A percentile compares a stretch with the other conserved stretches of the same genome.
phyloP scores from a whole-genome alignment of 1,284 basidiomycete genomes.

The Rhodofomes roseus region DNA sequence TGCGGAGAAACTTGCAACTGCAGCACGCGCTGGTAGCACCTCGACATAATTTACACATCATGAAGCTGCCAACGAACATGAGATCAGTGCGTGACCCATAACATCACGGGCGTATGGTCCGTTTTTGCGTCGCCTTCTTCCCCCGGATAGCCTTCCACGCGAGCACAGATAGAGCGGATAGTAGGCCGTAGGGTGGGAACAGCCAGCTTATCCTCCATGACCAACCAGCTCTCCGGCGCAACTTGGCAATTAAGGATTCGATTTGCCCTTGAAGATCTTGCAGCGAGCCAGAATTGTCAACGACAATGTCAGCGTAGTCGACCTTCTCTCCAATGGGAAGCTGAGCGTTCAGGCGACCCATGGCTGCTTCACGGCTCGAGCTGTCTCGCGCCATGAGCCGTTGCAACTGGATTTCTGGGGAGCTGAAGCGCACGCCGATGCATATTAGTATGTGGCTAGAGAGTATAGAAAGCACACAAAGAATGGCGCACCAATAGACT shows the following conservation, averaged over 20 bases:
- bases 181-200: constrained; percentile 69
- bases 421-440: constrained; percentile 37
- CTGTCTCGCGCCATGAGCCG: constrained; percentile 73
- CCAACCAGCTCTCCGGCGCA: constrained; percentile 58
- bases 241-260: constrained; percentile 52
- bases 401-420: constrained; percentile 73
- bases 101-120: background rate
- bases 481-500: constrained; percentile 74
- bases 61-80: background rate
- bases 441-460: background rate
- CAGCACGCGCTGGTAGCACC: too few species aligned
- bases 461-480: background rate
- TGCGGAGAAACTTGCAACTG: too few species aligned
- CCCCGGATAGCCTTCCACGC: constrained; percentile 24
- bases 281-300: constrained; percentile 85
- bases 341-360: constrained; percentile 77
- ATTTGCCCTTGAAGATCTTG: constrained; percentile 73
- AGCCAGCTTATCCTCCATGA: constrained; percentile 78
- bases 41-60: too few species aligned
- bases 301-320: constrained; percentile 77
- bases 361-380: constrained; percentile 60
- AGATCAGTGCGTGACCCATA: background rate
- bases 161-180: constrained; percentile 35
- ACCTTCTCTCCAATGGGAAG: constrained; percentile 79
- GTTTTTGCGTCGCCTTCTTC: background rate